Conservation (phyloP, 768 basidiomycete species). For the Multifurca ochricompacta region DNA sequence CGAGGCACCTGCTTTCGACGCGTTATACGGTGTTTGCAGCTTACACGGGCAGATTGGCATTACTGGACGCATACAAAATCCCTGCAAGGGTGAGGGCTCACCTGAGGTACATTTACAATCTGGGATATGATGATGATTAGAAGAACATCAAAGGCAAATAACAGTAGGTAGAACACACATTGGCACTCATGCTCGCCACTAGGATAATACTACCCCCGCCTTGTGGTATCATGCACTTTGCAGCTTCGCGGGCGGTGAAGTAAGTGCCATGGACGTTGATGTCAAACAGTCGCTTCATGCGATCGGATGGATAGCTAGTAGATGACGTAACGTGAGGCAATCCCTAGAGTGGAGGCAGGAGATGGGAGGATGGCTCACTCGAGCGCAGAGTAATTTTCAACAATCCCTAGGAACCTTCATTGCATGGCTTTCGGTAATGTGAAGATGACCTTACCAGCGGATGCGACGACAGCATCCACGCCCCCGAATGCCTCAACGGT, state of each 20-base stretch:
- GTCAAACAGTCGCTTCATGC: conserved; percentile 76
- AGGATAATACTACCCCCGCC: conserved; percentile 78
- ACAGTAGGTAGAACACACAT: conserved; percentile 39
- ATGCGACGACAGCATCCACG: conserved; percentile 80
- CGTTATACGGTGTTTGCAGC: conserved; percentile 93
- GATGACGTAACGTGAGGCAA: not conserved
- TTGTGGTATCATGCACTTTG: conserved; percentile 79
- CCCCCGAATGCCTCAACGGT: conserved; percentile 60
- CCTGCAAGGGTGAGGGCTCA: conserved; percentile 21
- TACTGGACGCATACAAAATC: not conserved
- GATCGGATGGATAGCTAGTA: conserved; percentile 74
- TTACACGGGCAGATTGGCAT: conserved; percentile 25
- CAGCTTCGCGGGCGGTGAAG: conserved; percentile 95
- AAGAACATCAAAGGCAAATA: conserved; percentile 17
- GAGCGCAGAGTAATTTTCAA: conserved; percentile 82
- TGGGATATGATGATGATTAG: conserved; percentile 31
- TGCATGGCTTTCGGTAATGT: not conserved
- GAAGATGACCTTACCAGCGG: conserved; percentile 54
- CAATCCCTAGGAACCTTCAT: conserved; percentile 47
- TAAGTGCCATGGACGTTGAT: conserved; percentile 93
- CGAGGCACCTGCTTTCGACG: conserved; percentile 76
- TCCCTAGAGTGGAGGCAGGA: not conserved
- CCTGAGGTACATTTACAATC: conserved; percentile 88
- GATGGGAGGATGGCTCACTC: conserved; percentile 42
- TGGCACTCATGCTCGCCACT: conserved; percentile 87